Evolutionary conservation across 2,329 filamentous ascomycete species (phyloP).

Genomic region (Alternaria novae-zelandiae): DNA sequence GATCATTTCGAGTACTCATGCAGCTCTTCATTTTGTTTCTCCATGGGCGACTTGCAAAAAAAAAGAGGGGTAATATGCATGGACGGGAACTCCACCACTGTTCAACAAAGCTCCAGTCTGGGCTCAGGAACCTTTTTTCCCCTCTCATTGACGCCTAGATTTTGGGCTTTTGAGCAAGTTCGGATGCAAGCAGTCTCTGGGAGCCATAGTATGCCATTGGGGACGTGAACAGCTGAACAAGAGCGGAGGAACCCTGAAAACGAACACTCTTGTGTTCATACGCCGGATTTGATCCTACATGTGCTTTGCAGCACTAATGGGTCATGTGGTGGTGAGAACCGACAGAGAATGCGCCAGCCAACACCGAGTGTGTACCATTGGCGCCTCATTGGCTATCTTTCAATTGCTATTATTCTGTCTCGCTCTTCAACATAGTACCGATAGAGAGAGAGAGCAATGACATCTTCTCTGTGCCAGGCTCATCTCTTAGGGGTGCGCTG

Average conservation of each 20-base stretch:
- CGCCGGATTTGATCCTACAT: neutral
- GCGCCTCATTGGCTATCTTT: neutral
- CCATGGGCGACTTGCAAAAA: neutral
- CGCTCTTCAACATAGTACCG: neutral
- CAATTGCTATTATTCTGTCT: neutral
- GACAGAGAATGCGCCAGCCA: neutral
- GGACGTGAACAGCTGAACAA: neutral
- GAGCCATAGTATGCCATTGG: neutral
- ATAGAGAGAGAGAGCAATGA: neutral
- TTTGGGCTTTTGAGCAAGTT: neutral
- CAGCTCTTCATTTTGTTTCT: neutral
- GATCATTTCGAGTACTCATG: neutral
- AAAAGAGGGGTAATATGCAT: neutral
- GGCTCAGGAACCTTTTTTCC: neutral
- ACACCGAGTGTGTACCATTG: neutral
- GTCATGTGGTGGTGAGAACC: neutral
- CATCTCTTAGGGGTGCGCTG: constrained; percentile 1
- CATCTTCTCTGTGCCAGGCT: neutral
- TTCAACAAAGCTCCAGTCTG: neutral
- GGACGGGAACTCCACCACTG: neutral
- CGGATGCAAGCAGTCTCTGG: neutral
- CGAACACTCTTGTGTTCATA: neutral
- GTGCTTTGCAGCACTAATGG: neutral
- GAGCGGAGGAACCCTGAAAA: neutral
- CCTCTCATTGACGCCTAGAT: neutral